Evolutionary conservation across 768 basidiomycete species (phyloP).

Genomic region (Phanerochaete sordida): DNA sequence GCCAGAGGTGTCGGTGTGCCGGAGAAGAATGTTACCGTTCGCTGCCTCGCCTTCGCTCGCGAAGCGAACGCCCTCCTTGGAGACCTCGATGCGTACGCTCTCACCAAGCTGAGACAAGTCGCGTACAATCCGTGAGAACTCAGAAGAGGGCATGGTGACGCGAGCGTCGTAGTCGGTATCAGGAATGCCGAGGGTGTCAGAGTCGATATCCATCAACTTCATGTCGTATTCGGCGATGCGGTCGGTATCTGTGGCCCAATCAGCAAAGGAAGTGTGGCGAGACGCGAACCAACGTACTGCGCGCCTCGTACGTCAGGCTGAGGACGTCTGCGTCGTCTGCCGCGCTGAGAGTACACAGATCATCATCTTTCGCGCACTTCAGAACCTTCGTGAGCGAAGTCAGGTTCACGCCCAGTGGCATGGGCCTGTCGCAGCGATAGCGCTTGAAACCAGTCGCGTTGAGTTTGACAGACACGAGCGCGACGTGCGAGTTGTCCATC

Average conservation of each 20-base stretch:
- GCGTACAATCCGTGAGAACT: conserved; percentile 91
- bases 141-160: conserved; percentile 78
- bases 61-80: conserved; percentile 94
- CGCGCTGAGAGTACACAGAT: conserved; percentile 87
- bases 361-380: conserved; percentile 96
- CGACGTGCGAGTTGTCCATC: conserved; percentile 99
- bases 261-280: neutral
- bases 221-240: conserved; percentile 97
- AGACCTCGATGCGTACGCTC: conserved; percentile 91
- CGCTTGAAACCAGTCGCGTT: conserved; percentile 74
- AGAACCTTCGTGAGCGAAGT: conserved; percentile 89
- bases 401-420: conserved; percentile 88
- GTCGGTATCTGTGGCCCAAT: conserved; percentile 62
- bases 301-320: conserved; percentile 86
- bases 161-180: conserved; percentile 97
- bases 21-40: conserved; percentile 81
- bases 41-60: conserved; percentile 92
- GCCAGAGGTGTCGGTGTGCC: conserved; percentile 52
- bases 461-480: conserved; percentile 87
- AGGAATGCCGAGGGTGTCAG: conserved; percentile 91
- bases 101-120: conserved; percentile 91
- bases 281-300: conserved; percentile 50
- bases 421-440: conserved; percentile 93
- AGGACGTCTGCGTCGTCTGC: conserved; percentile 87
- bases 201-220: conserved; percentile 99